phyloP scores from a whole-genome alignment of 345 rosid genomes.

The Moricandia arvensis region DNA sequence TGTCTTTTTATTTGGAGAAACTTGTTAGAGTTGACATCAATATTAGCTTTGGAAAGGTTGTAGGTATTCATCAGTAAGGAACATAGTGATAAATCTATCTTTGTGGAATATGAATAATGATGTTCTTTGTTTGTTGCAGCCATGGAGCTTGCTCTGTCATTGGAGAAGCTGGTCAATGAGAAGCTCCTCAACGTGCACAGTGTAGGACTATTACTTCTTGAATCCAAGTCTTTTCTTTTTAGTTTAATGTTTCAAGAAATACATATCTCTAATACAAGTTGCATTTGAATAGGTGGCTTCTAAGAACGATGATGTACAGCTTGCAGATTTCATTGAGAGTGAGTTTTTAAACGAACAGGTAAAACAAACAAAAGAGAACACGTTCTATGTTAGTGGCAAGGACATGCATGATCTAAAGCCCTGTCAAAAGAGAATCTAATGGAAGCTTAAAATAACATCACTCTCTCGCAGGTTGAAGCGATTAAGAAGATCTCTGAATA shows the following conservation, averaged over 20 bases:
- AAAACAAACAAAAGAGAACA: constrained; percentile 3
- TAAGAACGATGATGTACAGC: constrained; percentile 57
- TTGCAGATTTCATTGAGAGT: constrained; percentile 71
- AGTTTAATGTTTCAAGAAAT: background rate
- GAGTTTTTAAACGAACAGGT: constrained; percentile 77
- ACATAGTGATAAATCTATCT: no score
- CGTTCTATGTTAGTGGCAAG: constrained; percentile 36
- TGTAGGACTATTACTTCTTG: constrained; percentile 42
- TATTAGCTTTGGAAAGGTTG: background rate
- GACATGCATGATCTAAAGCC: background rate
- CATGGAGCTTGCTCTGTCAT: constrained; percentile 79
- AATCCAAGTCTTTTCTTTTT: background rate
- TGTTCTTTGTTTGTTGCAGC: constrained; percentile 46
- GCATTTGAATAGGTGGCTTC: constrained; percentile 61
- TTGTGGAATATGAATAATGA: background rate
- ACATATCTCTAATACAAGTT: constrained; percentile 8
- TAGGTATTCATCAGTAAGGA: no score
- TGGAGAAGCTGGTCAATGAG: constrained; percentile 86
- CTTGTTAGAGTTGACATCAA: background rate
- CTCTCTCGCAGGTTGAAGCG: constrained; percentile 54
- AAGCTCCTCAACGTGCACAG: constrained; percentile 71
- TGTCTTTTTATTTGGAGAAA: background rate
- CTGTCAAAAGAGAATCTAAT: constrained; percentile 19
- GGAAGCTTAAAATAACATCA: constrained; percentile 3
- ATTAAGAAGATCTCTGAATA: constrained; percentile 65